Percentiles rank a stretch among this genome's conserved stretches.
These are phyloP conservation scores for Mimosa pudica DNA, from an alignment of 306 rosid genomes.

Conservation along the genomic window DNA sequence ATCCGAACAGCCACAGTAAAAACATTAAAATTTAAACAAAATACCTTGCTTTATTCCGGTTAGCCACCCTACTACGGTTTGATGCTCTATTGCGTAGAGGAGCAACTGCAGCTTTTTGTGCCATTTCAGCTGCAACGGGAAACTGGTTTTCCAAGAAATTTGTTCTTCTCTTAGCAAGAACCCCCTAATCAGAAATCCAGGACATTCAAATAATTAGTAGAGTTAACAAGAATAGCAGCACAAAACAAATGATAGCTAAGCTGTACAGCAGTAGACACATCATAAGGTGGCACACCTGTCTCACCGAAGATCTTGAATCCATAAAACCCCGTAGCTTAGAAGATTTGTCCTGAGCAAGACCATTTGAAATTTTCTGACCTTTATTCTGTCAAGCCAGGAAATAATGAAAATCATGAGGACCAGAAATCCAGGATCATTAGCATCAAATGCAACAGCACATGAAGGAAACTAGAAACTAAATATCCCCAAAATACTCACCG, in stretches of 20 bases:
- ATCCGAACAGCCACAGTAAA: slow-evolving; percentile 8
- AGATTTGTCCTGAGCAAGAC: slow-evolving; percentile 62
- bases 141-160: slow-evolving; percentile 80
- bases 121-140: slow-evolving; percentile 65
- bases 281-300: slow-evolving; percentile 61
- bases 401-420: slow-evolving; percentile 7
- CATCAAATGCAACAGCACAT: background rate
- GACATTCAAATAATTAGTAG: background rate
- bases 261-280: background rate
- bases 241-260: background rate
- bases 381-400: slow-evolving; percentile 58
- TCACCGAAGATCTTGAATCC: slow-evolving; percentile 76
- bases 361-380: slow-evolving; percentile 49
- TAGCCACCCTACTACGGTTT: slow-evolving; percentile 51
- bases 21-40: background rate
- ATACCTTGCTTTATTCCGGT: slow-evolving; percentile 88
- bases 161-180: slow-evolving; percentile 79
- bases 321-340: slow-evolving; percentile 54
- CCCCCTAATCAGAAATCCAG: slow-evolving; percentile 54
- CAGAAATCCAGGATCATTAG: background rate
- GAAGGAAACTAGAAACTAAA: background rate
- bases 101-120: slow-evolving; percentile 70
- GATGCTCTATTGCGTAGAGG: slow-evolving; percentile 58
- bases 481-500: slow-evolving; percentile 46
- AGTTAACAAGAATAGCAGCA: background rate